phyloP scores from a whole-genome alignment of 768 basidiomycete genomes.

The Calvatia gigantea region DNA sequence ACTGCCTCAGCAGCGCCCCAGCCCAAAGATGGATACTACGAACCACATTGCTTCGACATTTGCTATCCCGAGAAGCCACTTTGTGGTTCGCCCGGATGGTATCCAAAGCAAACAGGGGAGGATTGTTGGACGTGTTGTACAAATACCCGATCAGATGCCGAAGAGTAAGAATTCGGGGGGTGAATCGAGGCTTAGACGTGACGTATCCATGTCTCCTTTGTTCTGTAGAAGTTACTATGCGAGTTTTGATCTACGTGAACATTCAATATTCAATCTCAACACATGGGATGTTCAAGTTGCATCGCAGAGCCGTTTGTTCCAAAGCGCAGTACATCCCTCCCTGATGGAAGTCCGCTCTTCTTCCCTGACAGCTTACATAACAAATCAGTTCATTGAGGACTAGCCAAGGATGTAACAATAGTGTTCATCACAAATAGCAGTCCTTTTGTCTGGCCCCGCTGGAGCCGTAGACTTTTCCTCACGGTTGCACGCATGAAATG shows the following conservation, averaged over 20 bases:
- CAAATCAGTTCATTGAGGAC: neutral
- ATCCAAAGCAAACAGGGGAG: neutral
- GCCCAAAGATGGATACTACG: neutral
- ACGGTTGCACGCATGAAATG: too few species aligned
- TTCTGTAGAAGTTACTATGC: too few species aligned
- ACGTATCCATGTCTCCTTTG: too few species aligned
- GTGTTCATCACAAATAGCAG: neutral
- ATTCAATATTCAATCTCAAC: too few species aligned
- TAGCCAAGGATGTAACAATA: neutral
- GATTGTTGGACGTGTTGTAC: neutral
- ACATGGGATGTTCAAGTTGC: too few species aligned
- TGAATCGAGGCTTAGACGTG: too few species aligned
- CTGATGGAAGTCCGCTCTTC: too few species aligned
- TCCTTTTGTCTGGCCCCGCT: neutral
- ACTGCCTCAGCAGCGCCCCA: neutral
- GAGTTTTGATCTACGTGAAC: too few species aligned
- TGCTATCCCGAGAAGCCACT: neutral
- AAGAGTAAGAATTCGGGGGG: too few species aligned
- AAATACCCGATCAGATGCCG: neutral
- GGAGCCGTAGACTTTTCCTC: neutral
- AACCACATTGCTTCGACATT: neutral
- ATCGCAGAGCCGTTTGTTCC: too few species aligned
- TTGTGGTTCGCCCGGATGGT: neutral
- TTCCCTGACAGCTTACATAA: neutral
- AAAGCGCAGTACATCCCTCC: too few species aligned